Percentiles rank a stretch among this genome's conserved stretches.
Conservation (phyloP, 768 basidiomycete species). For the Suillus americanus region DNA sequence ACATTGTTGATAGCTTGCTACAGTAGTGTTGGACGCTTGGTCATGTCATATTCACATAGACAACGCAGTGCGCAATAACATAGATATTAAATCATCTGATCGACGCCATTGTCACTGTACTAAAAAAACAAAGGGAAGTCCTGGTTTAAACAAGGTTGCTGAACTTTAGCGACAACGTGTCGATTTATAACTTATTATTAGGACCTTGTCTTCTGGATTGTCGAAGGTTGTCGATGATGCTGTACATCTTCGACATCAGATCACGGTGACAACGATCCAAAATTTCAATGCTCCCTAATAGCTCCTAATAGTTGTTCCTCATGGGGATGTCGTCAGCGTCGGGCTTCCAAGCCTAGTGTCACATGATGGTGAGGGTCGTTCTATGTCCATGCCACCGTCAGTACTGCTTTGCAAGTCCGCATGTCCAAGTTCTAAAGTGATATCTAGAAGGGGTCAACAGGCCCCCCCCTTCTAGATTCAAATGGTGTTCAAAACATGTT, state of each 20-base stretch:
- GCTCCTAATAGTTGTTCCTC: not conserved
- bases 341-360: not conserved
- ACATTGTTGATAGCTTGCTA: constrained; percentile 15
- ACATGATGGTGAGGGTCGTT: too few relatives aligned
- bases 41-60: constrained; percentile 12
- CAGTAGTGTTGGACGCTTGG: constrained; percentile 3
- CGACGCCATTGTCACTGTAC: not conserved
- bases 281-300: not conserved
- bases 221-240: not conserved
- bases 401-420: too few relatives aligned
- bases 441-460: too few relatives aligned
- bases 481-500: too few relatives aligned
- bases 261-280: not conserved
- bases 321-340: not conserved
- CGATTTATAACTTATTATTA: not conserved
- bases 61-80: constrained; percentile 12
- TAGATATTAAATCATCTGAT: not conserved
- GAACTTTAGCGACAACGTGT: not conserved
- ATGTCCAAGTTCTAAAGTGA: too few relatives aligned
- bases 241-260: not conserved
- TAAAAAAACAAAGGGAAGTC: not conserved
- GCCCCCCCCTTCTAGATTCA: too few relatives aligned
- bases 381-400: too few relatives aligned
- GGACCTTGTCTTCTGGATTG: not conserved
- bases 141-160: not conserved